Base-by-base conservation (phyloP, 2,329 filamentous ascomycete species). In the Alternaria brassicicola region DNA sequence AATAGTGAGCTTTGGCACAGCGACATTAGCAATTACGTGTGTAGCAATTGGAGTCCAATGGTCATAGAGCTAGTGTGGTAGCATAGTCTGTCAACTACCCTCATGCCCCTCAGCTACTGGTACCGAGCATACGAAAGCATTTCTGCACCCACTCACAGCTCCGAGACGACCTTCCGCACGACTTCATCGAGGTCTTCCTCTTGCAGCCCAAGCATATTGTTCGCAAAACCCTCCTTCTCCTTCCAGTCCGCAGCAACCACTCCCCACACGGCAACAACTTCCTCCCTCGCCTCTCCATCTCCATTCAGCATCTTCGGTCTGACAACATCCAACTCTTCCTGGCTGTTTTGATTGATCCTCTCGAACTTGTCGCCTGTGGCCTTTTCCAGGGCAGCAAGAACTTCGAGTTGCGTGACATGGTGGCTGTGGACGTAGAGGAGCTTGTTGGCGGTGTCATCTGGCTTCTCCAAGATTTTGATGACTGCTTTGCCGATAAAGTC, bases 361-460 rank as follows among this genome's bases (percentile, higher is more conserved):
- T 80, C 76, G 76, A 83, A 88, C 57, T 81, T 82, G 7, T 76
- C 70, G 1, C 81, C 82, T 0, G 83, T 85, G 4, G 79, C 78
- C 55, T 82, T 81, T 71, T 89, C 85, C 13, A 86, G 72, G 2
- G 81, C 73, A n/a, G 72, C 73, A 3, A 89, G 70, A 1, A 90
- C 74, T 66, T 89, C 80, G 13, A 85, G 84, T 72, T 89, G 87
- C 4, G 84, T 84, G 0, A 84, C 80, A 25, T 82, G 81, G 62
- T 87, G 84, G 4, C 84, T 86, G 12, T 86, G 82, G 13, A 89
- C 78, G 46, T 83, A 82, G 8, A 90, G 69, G 63, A 88, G 83
- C 62, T 82, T 80, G 67, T 89, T 89, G 13, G 76, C 79, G 0
- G 86, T 88, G 62, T 82, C 78, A 15, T 70, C 51, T 2, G 66